Percentiles rank a stretch among this genome's conserved stretches.
phyloP scores from a whole-genome alignment of 202 grass and related monocot species.

The Schoenoplectus tabernaemontani region DNA sequence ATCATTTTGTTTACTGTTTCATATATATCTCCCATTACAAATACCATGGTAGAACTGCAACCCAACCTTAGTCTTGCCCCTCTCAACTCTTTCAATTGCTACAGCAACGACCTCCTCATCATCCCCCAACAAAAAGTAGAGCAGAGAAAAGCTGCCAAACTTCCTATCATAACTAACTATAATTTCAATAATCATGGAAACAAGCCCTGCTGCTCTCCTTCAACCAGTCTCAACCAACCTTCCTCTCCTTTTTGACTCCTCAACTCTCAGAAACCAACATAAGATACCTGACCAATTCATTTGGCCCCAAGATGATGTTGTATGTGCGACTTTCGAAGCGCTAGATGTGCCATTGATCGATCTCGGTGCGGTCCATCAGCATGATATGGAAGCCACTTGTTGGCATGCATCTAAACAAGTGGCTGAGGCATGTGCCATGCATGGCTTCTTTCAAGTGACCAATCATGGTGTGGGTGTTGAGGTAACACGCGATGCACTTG shows the following conservation, averaged over 20 bases:
- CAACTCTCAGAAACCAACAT: conserved; percentile 16
- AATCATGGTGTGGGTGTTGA: conserved; percentile 48
- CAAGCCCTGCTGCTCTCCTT: conserved; percentile 19
- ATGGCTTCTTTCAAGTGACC: conserved; percentile 88
- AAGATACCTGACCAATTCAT: conserved; percentile 66
- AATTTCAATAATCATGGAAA: conserved; percentile 36
- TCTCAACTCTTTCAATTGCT: not conserved
- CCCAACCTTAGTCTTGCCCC: not conserved
- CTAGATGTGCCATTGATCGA: conserved; percentile 61
- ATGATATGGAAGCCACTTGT: conserved; percentile 31
- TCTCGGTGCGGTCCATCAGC: conserved; percentile 43
- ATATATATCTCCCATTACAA: not conserved
- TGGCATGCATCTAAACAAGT: conserved; percentile 35
- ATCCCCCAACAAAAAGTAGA: not conserved
- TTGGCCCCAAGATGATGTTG: conserved; percentile 43
- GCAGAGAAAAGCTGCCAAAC: not conserved
- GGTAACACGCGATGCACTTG: conserved; percentile 38
- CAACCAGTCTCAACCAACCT: conserved; percentile 9
- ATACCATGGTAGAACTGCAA: not conserved
- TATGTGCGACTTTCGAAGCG: not conserved
- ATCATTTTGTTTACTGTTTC: too few species aligned
- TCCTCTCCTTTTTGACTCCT: conserved; percentile 27
- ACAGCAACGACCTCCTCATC: not conserved
- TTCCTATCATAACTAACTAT: not conserved
- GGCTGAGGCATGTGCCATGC: conserved; percentile 34